These are phyloP conservation scores for Eimeria maxima DNA, from an alignment of 169 alveolate genomes.

Conservation along the genomic window DNA sequence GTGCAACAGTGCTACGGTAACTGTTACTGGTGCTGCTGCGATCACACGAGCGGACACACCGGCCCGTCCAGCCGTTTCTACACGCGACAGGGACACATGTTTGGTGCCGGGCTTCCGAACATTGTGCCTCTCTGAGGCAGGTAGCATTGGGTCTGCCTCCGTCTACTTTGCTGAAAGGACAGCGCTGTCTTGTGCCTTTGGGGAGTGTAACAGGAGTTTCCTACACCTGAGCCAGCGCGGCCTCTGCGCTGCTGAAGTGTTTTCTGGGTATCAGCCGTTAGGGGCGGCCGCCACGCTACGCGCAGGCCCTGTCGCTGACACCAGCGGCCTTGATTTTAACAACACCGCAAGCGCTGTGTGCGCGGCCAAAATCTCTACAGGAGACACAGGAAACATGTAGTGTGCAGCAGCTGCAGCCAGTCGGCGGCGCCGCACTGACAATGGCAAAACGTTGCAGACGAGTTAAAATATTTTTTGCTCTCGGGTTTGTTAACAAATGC, in stretches of 20 bases:
- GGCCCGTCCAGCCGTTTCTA: slow-evolving; percentile 41
- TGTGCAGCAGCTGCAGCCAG: background rate
- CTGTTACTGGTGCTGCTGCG: background rate
- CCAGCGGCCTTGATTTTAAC: background rate
- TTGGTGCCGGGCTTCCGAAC: slow-evolving; percentile 25
- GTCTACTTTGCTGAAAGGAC: background rate
- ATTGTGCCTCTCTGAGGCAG: slow-evolving; percentile 24
- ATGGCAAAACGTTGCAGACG: background rate
- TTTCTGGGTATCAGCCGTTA: background rate
- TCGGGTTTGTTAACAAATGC: background rate
- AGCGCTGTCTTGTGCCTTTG: background rate
- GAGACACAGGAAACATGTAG: background rate
- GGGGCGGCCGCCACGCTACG: background rate
- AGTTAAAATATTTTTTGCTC: background rate
- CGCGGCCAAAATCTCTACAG: too few relatives aligned
- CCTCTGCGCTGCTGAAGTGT: slow-evolving; percentile 24
- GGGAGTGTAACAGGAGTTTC: slow-evolving; percentile 24
- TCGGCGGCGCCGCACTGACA: background rate
- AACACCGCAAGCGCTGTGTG: background rate
- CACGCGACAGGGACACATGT: slow-evolving; percentile 20
- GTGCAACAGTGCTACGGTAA: slow-evolving; percentile 35
- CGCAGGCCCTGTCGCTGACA: background rate
- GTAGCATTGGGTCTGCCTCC: slow-evolving; percentile 23
- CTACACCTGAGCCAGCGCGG: slow-evolving; percentile 29
- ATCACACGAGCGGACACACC: slow-evolving; percentile 2